Evolutionary conservation across 129 eudicot genomes (phyloP).

Genomic region (Smallanthus sonchifolius): DNA sequence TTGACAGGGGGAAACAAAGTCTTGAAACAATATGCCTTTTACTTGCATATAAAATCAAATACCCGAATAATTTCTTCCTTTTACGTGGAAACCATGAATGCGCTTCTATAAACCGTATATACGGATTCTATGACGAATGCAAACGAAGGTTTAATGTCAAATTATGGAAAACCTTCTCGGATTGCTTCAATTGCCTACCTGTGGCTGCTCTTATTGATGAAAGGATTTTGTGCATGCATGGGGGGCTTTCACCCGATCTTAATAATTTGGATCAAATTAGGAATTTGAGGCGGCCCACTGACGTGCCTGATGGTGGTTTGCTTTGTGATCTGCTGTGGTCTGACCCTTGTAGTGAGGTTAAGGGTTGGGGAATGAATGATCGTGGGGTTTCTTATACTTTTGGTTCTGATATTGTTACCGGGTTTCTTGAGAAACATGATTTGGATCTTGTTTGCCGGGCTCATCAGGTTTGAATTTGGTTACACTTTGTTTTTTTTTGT

Average conservation of each 20-base stretch:
- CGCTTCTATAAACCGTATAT: slow-evolving; percentile 43
- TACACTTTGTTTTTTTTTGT: background rate
- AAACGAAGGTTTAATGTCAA: slow-evolving; percentile 42
- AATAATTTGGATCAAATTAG: slow-evolving; percentile 44
- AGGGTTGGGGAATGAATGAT: slow-evolving; percentile 63
- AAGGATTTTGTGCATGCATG: slow-evolving; percentile 58
- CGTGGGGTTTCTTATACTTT: slow-evolving; percentile 60
- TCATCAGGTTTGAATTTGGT: slow-evolving; percentile 37
- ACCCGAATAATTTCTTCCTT: slow-evolving; percentile 41
- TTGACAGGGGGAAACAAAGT: slow-evolving; percentile 57
- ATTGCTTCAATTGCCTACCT: slow-evolving; percentile 47
- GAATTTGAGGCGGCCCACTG: slow-evolving; percentile 44
- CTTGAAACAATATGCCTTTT: slow-evolving; percentile 48
- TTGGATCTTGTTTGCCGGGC: slow-evolving; percentile 59
- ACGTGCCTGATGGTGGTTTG: slow-evolving; percentile 48
- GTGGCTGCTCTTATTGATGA: slow-evolving; percentile 55
- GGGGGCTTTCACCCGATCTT: slow-evolving; percentile 56
- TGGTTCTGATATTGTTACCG: slow-evolving; percentile 50
- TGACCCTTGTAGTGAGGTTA: slow-evolving; percentile 49
- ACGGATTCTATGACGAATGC: slow-evolving; percentile 45
- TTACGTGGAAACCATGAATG: slow-evolving; percentile 48
- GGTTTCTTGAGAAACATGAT: slow-evolving; percentile 46
- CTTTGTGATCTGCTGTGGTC: slow-evolving; percentile 58
- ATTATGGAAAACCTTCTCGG: slow-evolving; percentile 41
- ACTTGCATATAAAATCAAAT: slow-evolving; percentile 42